These are phyloP conservation scores for Spathaspora jeffriesii DNA, from an alignment of 1,139 yeast genomes.

Conservation along the genomic window DNA sequence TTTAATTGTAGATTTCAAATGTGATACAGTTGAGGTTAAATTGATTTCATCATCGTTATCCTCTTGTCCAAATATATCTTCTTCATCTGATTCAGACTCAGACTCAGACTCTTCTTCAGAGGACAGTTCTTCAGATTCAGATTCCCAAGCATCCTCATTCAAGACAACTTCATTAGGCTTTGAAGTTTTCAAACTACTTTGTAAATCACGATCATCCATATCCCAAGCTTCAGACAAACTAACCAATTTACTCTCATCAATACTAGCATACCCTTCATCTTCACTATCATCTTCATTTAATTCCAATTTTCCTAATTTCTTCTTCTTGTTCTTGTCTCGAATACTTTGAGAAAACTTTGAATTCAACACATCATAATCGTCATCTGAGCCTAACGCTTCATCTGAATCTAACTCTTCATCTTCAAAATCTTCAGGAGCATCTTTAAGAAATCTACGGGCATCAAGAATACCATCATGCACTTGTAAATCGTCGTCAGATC, in stretches of 20 bases:
- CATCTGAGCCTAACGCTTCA: constrained; percentile 76
- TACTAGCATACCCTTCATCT: constrained; percentile 49
- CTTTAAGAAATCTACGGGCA: constrained; percentile 36
- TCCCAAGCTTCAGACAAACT: constrained; percentile 91
- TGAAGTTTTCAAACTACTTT: constrained; percentile 15
- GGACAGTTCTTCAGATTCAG: constrained; percentile 19
- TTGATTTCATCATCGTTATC: constrained; percentile 28
- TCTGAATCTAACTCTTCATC: constrained; percentile 80
- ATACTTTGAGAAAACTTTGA: constrained; percentile 69
- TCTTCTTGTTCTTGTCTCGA: constrained; percentile 52
- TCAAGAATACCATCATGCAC: constrained; percentile 45
- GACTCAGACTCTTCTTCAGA: constrained; percentile 27
- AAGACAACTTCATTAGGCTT: constrained; percentile 33
- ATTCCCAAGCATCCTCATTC: constrained; percentile 38
- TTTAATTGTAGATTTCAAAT: constrained; percentile 27
- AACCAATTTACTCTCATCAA: constrained; percentile 74
- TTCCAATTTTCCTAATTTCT: constrained; percentile 22
- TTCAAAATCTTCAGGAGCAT: constrained; percentile 30
- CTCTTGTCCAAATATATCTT: constrained; percentile 20
- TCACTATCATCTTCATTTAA: constrained; percentile 14
- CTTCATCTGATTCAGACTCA: constrained; percentile 16
- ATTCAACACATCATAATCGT: constrained; percentile 67
- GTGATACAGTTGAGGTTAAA: constrained; percentile 33
- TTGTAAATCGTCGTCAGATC: constrained; percentile 19
- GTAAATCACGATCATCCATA: constrained; percentile 60